These are phyloP conservation scores for Acanthamoeba triangularis DNA, from an alignment of 208 protist species.

Conservation along the genomic window DNA sequence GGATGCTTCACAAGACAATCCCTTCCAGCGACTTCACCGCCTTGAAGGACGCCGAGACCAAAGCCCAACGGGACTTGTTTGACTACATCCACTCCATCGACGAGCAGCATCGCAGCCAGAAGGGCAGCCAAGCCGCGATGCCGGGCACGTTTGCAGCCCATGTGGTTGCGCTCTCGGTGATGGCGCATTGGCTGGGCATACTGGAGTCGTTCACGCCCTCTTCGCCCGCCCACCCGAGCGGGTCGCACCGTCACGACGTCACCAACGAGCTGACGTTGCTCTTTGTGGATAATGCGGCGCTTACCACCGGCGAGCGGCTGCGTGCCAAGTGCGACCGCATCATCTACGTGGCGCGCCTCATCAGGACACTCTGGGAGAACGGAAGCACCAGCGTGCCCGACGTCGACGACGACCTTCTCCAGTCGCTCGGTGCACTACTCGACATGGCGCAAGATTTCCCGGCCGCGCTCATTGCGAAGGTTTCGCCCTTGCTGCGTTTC, in stretches of 20 bases:
- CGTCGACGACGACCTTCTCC: neutral
- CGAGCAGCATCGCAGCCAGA: neutral
- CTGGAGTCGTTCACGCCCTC: neutral
- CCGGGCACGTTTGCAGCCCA: neutral
- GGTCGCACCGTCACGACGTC: neutral
- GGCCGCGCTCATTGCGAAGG: neutral
- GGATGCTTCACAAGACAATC: neutral
- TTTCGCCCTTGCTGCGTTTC: neutral
- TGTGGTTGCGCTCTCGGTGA: neutral
- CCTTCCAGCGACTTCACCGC: neutral
- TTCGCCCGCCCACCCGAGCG: neutral
- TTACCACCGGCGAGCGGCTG: neutral
- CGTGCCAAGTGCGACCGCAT: neutral
- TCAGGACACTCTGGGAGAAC: neutral
- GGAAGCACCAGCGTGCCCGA: neutral
- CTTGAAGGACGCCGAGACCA: neutral
- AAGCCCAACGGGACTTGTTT: neutral
- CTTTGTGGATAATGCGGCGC: neutral
- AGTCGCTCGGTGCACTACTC: neutral
- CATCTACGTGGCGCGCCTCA: neutral
- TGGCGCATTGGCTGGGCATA: neutral
- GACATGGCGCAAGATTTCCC: neutral
- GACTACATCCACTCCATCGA: constrained; percentile 3
- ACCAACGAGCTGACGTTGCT: neutral
- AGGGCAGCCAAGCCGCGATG: neutral